Base-by-base conservation (phyloP, 1,139 yeast genomes). In the Kluyveromyces sp. region DNA sequence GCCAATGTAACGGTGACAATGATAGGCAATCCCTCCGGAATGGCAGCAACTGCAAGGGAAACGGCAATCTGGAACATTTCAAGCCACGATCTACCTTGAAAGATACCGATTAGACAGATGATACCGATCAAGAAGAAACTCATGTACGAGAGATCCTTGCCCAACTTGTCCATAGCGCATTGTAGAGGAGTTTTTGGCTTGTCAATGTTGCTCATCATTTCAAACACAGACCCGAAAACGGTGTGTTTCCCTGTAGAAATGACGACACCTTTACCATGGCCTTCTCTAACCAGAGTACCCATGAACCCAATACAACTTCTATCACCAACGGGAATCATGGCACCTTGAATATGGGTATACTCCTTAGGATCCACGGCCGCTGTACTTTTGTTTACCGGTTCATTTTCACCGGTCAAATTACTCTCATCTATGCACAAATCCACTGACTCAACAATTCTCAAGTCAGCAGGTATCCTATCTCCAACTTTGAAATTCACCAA, bases 1-100 rank as follows among this genome's bases (percentile, higher is more conserved):
- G 98, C 97, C 53, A 92, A 71, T 0, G 97, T 92, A 4, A 92
- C 97, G 3, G 97, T 89, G 36, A 92, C 97, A 61, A 92, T 89
- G 57, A 92, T 89, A 0, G 97, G 97, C 52, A 92, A 74, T 45
- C 97, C 97, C 66, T 92, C 98, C 3, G 98, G 98, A 53, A 92
- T 89, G 2, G 97, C 97, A 40, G 98, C 98, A 12, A 92, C 97
- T 0, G 97, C 97, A 50, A 92, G 72, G 2, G 96, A 87, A 9
- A 92, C 97, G 1, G 96, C 86, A 48, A 92, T 88, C 61, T 92
- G 96, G 66, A 92, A 89, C 96, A 92, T 92, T 51, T 89, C 97
- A 48, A 92, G 72, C 95, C 96, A 87, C 8, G 85, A 75, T 50
- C 94, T 82, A 41, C 97, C 97, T 68, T 89, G 95, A 41, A 85